Percentiles rank a stretch among this genome's conserved stretches.
Evolutionary conservation across 306 rosid species (phyloP).

Genomic region (Fragaria nilgerrensis): DNA sequence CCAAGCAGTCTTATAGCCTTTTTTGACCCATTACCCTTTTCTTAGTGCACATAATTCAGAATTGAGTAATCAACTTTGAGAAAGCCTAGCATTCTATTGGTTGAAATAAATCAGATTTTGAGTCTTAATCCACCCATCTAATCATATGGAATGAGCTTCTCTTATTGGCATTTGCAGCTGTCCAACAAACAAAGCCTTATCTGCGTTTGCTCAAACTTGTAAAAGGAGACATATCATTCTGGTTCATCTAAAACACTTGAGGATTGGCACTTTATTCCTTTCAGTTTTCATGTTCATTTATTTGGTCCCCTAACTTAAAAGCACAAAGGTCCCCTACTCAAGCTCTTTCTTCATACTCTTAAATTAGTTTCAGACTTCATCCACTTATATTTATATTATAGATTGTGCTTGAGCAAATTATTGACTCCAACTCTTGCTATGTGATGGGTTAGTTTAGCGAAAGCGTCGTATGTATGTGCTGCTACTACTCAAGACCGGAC

Average conservation of each 20-base stretch:
- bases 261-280: conserved; percentile 33
- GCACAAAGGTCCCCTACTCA: conserved; percentile 8
- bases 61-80: conserved; percentile 34
- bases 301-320: conserved; percentile 8
- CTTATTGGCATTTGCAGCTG: conserved; percentile 15
- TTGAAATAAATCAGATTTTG: not conserved
- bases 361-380: not conserved
- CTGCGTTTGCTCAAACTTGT: conserved; percentile 33
- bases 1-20: conserved; percentile 48
- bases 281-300: conserved; percentile 30
- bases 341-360: not conserved
- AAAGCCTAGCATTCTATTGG: not conserved
- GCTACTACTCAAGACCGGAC: not conserved
- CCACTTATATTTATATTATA: not conserved
- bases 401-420: not conserved
- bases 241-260: conserved; percentile 17
- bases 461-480: not conserved
- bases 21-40: conserved; percentile 38
- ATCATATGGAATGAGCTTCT: not conserved
- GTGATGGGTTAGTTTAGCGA: not conserved
- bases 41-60: conserved; percentile 4
- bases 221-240: conserved; percentile 23
- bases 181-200: conserved; percentile 29
- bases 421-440: not conserved
- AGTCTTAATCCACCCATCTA: not conserved